These are phyloP conservation scores for Kingdonia uniflora DNA, from an alignment of 164 flowering plant species.

Conservation along the genomic window DNA sequence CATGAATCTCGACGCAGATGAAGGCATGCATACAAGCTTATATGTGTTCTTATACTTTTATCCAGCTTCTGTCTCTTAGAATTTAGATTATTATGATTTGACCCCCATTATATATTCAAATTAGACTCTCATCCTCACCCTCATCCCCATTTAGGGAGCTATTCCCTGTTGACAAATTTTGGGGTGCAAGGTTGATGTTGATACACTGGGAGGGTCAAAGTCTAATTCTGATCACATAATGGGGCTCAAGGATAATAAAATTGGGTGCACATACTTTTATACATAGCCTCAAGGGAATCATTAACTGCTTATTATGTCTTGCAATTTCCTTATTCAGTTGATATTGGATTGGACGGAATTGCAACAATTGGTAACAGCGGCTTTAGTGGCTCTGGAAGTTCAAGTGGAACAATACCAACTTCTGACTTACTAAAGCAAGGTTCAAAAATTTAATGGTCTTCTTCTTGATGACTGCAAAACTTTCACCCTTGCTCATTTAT, in stretches of 20 bases:
- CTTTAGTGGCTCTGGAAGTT: conserved; percentile 32
- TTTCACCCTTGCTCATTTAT: neutral
- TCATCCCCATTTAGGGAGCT: too few species aligned
- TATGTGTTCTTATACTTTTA: neutral
- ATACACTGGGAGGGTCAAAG: too few species aligned
- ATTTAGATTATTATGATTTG: neutral
- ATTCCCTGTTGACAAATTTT: too few species aligned
- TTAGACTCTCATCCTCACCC: too few species aligned
- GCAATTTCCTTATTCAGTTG: conserved; percentile 56
- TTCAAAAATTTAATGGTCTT: conserved; percentile 45
- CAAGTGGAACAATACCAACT: conserved; percentile 20
- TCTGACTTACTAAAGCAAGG: conserved; percentile 33
- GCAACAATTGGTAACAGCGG: conserved; percentile 18
- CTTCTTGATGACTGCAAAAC: neutral
- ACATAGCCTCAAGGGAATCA: conserved; percentile 3
- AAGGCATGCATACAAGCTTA: conserved; percentile 37
- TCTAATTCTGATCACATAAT: too few species aligned
- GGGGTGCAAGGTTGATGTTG: too few species aligned
- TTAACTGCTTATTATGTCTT: conserved; percentile 20
- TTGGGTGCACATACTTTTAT: neutral
- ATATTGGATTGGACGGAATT: conserved; percentile 39
- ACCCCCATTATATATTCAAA: neutral
- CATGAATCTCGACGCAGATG: conserved; percentile 25
- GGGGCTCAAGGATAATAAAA: too few species aligned
- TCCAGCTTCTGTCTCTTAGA: neutral